These are phyloP conservation scores for Dalbergia oliveri DNA, from an alignment of 306 rosid species.

Conservation along the genomic window DNA sequence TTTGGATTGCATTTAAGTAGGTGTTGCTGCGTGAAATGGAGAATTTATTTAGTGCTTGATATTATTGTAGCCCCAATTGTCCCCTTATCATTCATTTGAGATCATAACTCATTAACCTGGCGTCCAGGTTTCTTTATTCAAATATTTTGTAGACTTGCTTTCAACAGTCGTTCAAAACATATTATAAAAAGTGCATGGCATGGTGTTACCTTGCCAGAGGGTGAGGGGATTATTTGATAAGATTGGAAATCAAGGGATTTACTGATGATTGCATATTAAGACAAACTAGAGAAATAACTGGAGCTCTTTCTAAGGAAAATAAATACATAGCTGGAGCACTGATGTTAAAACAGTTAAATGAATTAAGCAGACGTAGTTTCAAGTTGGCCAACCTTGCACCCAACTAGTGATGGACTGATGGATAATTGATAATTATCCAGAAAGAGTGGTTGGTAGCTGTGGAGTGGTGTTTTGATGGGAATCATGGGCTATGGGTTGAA, in stretches of 20 bases:
- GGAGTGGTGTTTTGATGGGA: not conserved
- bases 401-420: slow-evolving; percentile 11
- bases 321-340: not conserved
- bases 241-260: slow-evolving; percentile 31
- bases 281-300: slow-evolving; percentile 29
- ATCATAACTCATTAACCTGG: not conserved
- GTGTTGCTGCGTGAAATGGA: not conserved
- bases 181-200: not conserved
- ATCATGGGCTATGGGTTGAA: slow-evolving; percentile 16
- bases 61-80: not conserved
- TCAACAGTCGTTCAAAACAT: slow-evolving; percentile 1
- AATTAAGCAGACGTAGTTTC: slow-evolving; percentile 30
- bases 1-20: slow-evolving; percentile 33
- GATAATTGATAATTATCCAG: slow-evolving; percentile 23
- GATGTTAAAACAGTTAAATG: slow-evolving; percentile 35
- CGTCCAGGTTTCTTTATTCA: not conserved
- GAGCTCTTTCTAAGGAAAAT: not conserved
- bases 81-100: not conserved
- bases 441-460: slow-evolving; percentile 6
- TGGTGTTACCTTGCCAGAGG: slow-evolving; percentile 22
- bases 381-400: slow-evolving; percentile 24
- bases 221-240: slow-evolving; percentile 28
- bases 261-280: slow-evolving; percentile 14
- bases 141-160: slow-evolving; percentile 17
- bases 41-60: slow-evolving; percentile 25